These are phyloP conservation scores for Castanea sativa DNA, from an alignment of 306 rosid genomes.

Conservation along the genomic window DNA sequence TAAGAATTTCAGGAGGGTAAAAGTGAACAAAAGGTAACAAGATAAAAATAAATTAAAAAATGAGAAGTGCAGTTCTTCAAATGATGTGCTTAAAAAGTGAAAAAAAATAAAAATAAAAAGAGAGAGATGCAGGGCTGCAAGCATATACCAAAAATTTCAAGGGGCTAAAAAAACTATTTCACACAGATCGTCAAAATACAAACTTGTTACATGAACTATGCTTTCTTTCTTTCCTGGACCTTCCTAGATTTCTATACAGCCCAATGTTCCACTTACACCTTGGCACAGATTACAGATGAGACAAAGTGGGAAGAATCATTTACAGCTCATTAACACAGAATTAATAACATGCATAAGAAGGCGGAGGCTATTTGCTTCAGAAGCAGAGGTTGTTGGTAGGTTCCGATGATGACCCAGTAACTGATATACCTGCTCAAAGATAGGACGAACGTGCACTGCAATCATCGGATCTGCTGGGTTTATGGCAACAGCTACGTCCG, in stretches of 20 bases:
- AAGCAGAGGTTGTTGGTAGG: slow-evolving; percentile 41
- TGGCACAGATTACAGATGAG: slow-evolving; percentile 16
- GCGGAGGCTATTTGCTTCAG: slow-evolving; percentile 53
- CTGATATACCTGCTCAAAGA: slow-evolving; percentile 56
- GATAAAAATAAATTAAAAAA: background rate
- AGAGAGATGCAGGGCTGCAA: background rate
- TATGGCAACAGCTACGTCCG: slow-evolving; percentile 58
- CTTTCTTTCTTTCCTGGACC: slow-evolving; percentile 26
- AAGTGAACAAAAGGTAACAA: no score
- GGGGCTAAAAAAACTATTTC: slow-evolving; percentile 21
- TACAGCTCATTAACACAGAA: slow-evolving; percentile 61
- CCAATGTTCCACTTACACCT: slow-evolving; percentile 27
- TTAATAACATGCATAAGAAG: slow-evolving; percentile 74
- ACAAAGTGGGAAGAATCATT: slow-evolving; percentile 38
- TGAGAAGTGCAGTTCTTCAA: background rate
- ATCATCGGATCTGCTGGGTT: slow-evolving; percentile 58
- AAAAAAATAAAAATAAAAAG: background rate
- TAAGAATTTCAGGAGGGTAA: no score
- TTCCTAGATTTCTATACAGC: slow-evolving; percentile 43
- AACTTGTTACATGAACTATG: slow-evolving; percentile 25
- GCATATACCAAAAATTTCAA: no score
- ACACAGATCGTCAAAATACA: slow-evolving; percentile 28
- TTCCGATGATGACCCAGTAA: slow-evolving; percentile 47
- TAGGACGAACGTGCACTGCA: slow-evolving; percentile 39
- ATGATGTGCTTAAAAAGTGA: background rate